Evolutionary conservation across 768 basidiomycete genomes (phyloP), one percentile per base, ranked within the genome.

Genomic region (Suillus subaureus): DNA sequence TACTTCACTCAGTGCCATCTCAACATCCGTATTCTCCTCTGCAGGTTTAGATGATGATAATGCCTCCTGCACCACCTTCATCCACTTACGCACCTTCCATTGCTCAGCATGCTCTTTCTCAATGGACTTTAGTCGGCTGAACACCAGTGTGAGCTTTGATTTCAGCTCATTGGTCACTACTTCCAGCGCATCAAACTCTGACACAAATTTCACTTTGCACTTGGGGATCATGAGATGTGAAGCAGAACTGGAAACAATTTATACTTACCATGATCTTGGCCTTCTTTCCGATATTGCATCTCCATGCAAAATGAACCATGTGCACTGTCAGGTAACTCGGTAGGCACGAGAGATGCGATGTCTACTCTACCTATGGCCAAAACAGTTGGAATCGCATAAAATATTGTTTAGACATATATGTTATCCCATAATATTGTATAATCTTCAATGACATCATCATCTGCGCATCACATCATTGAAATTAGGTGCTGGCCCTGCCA

Each of bases 241-340:
- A 13, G 31, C 11, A 39, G 31, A 15, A 13, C 9, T 31, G 23
- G 55, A 54, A 31, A 8, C 37, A 51, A 9, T 31, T 23, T 0
- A 64, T 35, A 70, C 79, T 52, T 66, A 92, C 92, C 97, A 99
- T 95, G 75, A 99, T 97, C 80, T 99, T 99, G 2, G 97, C 89
- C 74, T 99, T 99, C 81, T 91, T 94, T 61, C 78, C 79, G 66
- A 97, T 96, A 69, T 99, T 97, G 43, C 86, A 82, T 66, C 94
- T 83, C 97, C 97, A 99, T 63, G 89, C 91, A 76, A 99, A 99
- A 56, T 97, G 92, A 15, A 96, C 96, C 91, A 98, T 93, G 71
- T 99, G 95, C 5, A 99, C 87, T 6, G 90, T 89, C 26, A 97
- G 84, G 72, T 93, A 96, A 6, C 87, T 77, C 0, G 97, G 97